These are phyloP conservation scores for Garcia nutans DNA, from an alignment of 345 rosid genomes.

Conservation along the genomic window DNA sequence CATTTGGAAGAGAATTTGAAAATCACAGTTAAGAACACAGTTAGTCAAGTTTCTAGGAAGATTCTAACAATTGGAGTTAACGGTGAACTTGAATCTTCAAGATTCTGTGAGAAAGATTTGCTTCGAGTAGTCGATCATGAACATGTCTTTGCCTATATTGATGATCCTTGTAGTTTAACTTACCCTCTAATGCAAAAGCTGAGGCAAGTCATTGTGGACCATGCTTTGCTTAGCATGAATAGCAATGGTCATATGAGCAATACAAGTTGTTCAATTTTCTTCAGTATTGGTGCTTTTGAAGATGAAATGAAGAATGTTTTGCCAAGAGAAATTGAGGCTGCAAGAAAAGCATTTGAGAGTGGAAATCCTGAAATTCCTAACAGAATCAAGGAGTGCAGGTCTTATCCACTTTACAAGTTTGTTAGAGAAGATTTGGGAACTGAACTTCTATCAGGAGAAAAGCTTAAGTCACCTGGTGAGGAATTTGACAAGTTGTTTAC, in stretches of 20 bases:
- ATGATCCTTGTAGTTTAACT: not conserved
- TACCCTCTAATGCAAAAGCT: conserved; percentile 8
- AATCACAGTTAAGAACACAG: conserved; percentile 6
- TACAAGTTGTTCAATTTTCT: not conserved
- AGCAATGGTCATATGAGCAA: not conserved
- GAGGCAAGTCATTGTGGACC: conserved; percentile 6
- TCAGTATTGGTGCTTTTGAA: not conserved
- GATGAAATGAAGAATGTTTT: not conserved
- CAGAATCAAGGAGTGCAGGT: conserved; percentile 8
- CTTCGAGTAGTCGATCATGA: not conserved
- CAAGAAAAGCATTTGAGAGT: not conserved
- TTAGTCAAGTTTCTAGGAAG: not conserved
- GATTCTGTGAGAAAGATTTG: conserved; percentile 11
- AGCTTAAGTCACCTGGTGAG: not conserved
- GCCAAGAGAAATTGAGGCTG: conserved; percentile 6
- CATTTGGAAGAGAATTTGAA: conserved; percentile 10
- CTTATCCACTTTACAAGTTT: conserved; percentile 8
- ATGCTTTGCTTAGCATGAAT: not conserved
- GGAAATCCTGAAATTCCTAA: conserved; percentile 7
- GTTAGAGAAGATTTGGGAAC: conserved; percentile 11
- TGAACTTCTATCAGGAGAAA: conserved; percentile 3
- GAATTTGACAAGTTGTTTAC: conserved; percentile 5
- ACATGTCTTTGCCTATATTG: not conserved
- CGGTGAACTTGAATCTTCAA: conserved; percentile 6
- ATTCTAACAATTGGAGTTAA: conserved; percentile 1